phyloP scores from a whole-genome alignment of 208 protist species.

The Acanthamoeba healyi region DNA sequence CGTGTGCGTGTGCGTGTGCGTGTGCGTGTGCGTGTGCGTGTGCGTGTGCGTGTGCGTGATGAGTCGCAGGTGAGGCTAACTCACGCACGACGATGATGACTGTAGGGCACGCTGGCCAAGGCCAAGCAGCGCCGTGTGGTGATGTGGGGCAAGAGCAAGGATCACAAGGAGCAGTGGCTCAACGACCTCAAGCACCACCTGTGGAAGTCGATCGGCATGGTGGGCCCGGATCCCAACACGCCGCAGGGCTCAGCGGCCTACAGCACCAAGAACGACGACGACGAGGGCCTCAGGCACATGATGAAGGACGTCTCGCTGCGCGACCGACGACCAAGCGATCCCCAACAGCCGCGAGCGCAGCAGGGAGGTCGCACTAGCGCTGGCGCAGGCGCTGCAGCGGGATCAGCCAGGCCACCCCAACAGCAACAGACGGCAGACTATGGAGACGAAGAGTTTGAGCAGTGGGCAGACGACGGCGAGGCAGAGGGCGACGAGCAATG shows the following conservation, averaged over 20 bases:
- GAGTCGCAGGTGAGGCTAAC: no score
- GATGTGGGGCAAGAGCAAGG: neutral
- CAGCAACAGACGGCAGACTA: neutral
- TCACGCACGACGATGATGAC: neutral
- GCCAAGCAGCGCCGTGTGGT: neutral
- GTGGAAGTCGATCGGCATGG: constrained; percentile 10
- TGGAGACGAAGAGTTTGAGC: neutral
- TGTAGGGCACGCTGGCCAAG: constrained; percentile 18
- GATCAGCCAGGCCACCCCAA: neutral
- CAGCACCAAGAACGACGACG: neutral
- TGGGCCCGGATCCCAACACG: neutral
- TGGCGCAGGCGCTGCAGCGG: no score
- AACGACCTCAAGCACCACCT: neutral
- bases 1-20: no score
- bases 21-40: no score
- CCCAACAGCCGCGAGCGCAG: neutral
- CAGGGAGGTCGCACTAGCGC: neutral
- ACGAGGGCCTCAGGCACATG: neutral
- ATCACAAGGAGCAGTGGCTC: constrained; percentile 31
- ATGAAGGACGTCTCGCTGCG: constrained; percentile 6
- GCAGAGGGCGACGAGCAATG: neutral
- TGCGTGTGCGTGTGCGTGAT: no score
- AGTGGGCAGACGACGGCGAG: neutral
- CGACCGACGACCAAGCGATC: neutral
- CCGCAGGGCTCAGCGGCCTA: neutral